A percentile compares a stretch with the other conserved stretches of the same genome.
These are phyloP conservation scores for Cercospora beticola DNA, from an alignment of 2,329 filamentous ascomycete genomes.

Conservation along the genomic window DNA sequence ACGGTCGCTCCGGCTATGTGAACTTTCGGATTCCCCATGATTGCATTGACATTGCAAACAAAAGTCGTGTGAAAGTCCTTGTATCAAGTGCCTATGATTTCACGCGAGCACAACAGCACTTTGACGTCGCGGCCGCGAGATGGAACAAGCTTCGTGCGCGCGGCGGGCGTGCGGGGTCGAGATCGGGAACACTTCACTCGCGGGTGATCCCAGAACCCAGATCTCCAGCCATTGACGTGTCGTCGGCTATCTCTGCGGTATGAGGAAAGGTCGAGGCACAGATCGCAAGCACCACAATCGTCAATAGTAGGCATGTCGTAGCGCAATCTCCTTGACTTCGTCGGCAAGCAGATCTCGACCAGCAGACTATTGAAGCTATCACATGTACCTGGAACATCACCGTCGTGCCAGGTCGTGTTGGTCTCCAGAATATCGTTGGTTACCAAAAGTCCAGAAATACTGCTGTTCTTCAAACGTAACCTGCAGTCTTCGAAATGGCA, in stretches of 20 bases:
- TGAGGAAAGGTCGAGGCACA: neutral
- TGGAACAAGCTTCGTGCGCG: constrained; percentile 7
- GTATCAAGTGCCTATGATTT: neutral
- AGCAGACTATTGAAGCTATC: neutral
- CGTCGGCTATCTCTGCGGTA: neutral
- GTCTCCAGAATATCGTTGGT: neutral
- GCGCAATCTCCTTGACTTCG: neutral
- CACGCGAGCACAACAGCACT: neutral
- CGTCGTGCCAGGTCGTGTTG: neutral
- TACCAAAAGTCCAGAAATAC: neutral
- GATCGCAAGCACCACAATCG: neutral
- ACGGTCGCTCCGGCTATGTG: constrained; percentile 31
- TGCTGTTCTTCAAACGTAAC: neutral
- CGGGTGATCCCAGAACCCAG: neutral
- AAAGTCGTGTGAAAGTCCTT: neutral
- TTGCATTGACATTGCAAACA: neutral
- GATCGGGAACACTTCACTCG: neutral
- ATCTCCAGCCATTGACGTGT: constrained; percentile 8
- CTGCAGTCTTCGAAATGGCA: constrained; percentile 9
- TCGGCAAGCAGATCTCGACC: neutral
- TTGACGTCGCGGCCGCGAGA: neutral
- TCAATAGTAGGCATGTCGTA: neutral
- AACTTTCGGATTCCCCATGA: constrained; percentile 22
- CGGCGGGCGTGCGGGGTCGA: neutral
- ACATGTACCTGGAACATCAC: neutral